Evolutionary conservation across 164 flowering plant species (phyloP).

Genomic region (Stephania japonica): DNA sequence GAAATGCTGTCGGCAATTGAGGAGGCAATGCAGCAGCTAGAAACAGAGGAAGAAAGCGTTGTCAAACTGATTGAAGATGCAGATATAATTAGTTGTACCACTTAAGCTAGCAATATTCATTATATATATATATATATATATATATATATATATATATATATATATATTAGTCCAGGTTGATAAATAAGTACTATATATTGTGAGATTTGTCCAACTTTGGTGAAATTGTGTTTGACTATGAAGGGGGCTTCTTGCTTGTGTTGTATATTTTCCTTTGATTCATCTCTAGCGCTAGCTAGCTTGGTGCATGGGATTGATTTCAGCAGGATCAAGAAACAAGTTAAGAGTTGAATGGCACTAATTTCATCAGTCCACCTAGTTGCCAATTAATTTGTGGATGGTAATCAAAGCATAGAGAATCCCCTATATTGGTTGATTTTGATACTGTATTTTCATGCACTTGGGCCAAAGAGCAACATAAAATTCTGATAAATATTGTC

Average conservation of each 20-base stretch:
- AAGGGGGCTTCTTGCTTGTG: not conserved
- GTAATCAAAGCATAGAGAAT: not conserved
- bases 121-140: too few species aligned
- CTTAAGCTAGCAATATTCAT: too few species aligned
- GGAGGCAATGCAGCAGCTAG: slow-evolving; percentile 31
- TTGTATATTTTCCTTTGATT: not conserved
- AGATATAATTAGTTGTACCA: not conserved
- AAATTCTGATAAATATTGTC: too few species aligned
- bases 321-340: not conserved
- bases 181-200: too few species aligned
- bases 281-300: not conserved
- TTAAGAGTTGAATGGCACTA: not conserved
- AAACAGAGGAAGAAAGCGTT: slow-evolving; percentile 28
- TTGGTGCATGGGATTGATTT: not conserved
- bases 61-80: slow-evolving; percentile 17
- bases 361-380: too few species aligned
- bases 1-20: slow-evolving; percentile 35
- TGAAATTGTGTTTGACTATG: too few species aligned
- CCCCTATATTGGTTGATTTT: too few species aligned
- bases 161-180: too few species aligned
- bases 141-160: too few species aligned
- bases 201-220: not conserved
- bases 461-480: too few species aligned
- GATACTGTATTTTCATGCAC: too few species aligned
- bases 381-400: too few species aligned